Conservation (phyloP, 257 asterid genomes). For the Phtheirospermum japonicum region DNA sequence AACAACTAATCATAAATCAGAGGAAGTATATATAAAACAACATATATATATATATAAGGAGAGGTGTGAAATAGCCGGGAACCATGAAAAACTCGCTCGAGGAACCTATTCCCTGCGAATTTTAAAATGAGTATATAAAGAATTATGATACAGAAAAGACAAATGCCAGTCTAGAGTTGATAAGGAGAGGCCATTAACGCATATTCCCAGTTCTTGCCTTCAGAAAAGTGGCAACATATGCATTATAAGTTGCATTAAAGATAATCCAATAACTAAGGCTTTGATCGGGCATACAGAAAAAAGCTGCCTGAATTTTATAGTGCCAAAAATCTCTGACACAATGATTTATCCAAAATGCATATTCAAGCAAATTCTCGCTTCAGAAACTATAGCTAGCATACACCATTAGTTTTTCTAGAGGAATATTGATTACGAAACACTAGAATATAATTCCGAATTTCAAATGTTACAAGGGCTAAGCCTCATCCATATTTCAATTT, state of each 20-base stretch:
- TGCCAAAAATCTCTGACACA: too few species aligned
- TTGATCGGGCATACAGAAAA: not conserved
- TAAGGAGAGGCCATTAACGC: slow-evolving; percentile 6
- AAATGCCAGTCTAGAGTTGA: slow-evolving; percentile 13
- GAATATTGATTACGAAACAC: too few species aligned
- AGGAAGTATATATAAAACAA: not conserved
- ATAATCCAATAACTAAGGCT: not conserved
- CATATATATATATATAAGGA: slow-evolving; percentile 29
- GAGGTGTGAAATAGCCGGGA: slow-evolving; percentile 62
- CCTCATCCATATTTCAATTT: too few species aligned
- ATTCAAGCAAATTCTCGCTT: too few species aligned
- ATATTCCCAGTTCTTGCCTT: slow-evolving; percentile 11
- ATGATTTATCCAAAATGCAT: not conserved
- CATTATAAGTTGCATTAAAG: not conserved
- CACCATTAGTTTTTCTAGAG: not conserved
- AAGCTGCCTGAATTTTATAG: not conserved
- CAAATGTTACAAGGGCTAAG: too few species aligned
- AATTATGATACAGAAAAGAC: slow-evolving; percentile 9
- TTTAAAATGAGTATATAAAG: slow-evolving; percentile 7
- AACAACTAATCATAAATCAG: slow-evolving; percentile 7
- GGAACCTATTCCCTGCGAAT: slow-evolving; percentile 73
- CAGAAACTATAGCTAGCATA: not conserved
- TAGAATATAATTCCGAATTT: too few species aligned
- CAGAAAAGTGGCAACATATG: slow-evolving; percentile 8
- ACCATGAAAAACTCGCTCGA: slow-evolving; percentile 42